phyloP scores from a whole-genome alignment of 2,329 filamentous ascomycete genomes.

The Cladosporium phlei region DNA sequence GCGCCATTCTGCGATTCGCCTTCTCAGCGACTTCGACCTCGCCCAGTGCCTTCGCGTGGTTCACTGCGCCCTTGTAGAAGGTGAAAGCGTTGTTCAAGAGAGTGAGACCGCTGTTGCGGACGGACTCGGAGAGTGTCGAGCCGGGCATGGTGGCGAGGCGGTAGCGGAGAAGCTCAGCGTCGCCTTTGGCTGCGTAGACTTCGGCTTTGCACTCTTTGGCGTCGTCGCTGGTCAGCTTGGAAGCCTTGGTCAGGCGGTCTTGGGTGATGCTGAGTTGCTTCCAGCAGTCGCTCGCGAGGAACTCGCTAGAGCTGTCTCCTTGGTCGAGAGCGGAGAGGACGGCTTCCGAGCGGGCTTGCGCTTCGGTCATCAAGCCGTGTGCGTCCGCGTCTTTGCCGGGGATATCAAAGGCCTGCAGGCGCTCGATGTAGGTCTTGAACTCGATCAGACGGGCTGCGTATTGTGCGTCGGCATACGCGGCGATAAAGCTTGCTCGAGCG shows the following conservation, averaged over 20 bases:
- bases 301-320: conserved; percentile 12
- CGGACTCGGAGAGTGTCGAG: conserved; percentile 37
- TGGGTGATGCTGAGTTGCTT: conserved; percentile 49
- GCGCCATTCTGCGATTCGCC: conserved; percentile 31
- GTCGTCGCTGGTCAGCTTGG: conserved; percentile 42
- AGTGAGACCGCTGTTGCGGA: conserved; percentile 41
- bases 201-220: conserved; percentile 44
- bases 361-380: conserved; percentile 45
- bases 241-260: conserved; percentile 46
- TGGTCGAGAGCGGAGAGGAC: conserved; percentile 27
- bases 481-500: conserved; percentile 53
- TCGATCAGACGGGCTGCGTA: conserved; percentile 51
- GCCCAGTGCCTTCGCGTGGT: conserved; percentile 40
- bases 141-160: conserved; percentile 39
- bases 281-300: conserved; percentile 42
- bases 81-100: conserved; percentile 54
- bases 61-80: conserved; percentile 51
- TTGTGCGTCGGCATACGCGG: conserved; percentile 52
- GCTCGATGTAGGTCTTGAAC: conserved; percentile 48
- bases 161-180: conserved; percentile 52
- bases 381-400: conserved; percentile 48
- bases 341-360: conserved; percentile 26
- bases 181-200: conserved; percentile 52
- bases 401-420: conserved; percentile 32
- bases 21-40: conserved; percentile 47